Evolutionary conservation across 352 stramenopile genomes (phyloP).

Genomic region (Phytophthora pseudosyringae): DNA sequence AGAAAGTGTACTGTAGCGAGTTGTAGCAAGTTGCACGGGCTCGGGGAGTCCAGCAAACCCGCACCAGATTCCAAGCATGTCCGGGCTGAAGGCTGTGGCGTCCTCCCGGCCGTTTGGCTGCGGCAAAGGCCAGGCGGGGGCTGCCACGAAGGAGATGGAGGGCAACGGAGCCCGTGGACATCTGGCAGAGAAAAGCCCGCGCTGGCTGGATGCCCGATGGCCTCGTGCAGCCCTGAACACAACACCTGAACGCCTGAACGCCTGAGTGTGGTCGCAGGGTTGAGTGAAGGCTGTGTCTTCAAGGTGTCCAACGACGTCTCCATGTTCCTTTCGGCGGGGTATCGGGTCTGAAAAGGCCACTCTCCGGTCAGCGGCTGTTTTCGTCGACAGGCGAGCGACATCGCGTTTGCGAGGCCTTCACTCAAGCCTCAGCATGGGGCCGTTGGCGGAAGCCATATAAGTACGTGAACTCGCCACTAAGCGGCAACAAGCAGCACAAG

Average conservation of each 20-base stretch:
- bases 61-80: constrained; percentile 2
- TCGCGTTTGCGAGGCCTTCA: no score
- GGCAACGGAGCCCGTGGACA: constrained; percentile 18
- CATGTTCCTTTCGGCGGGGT: no score
- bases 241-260: background rate
- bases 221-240: background rate
- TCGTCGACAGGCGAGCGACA: background rate
- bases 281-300: no score
- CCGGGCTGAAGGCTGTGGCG: background rate
- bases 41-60: constrained; percentile 36
- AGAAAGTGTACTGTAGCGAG: background rate
- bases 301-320: no score
- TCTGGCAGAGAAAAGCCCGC: background rate
- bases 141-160: constrained; percentile 7
- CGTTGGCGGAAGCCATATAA: no score
- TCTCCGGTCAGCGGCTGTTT: background rate
- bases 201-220: background rate
- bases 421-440: no score
- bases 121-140: constrained; percentile 7
- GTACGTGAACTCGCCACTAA: no score
- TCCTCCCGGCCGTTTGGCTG: background rate
- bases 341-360: no score
- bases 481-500: no score
- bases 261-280: no score
- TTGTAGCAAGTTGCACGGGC: constrained; percentile 11